A percentile compares a stretch with the other conserved stretches of the same genome.
phyloP scores from a whole-genome alignment of 1,139 yeast genomes.

The Blastobotrys raffinosifermentans region DNA sequence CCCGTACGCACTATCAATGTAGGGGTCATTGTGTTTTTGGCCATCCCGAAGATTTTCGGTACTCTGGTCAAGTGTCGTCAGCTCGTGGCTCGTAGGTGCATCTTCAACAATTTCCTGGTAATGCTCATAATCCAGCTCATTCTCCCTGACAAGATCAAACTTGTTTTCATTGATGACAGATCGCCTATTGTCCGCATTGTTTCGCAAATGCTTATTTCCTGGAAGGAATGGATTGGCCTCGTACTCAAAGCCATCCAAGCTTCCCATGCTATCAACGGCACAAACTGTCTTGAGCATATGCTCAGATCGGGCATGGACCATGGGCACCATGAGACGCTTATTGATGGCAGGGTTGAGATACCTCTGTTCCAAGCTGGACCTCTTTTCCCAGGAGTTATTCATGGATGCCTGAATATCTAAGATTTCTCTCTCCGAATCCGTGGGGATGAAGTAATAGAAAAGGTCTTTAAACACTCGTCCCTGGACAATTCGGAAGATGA shows the following conservation, averaged over 20 bases:
- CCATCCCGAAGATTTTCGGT: too few relatives aligned
- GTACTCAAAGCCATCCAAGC: constrained; percentile 11
- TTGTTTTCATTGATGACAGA: constrained; percentile 13
- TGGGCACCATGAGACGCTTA: constrained; percentile 29
- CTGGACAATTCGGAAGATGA: constrained; percentile 29
- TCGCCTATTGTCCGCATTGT: constrained; percentile 7
- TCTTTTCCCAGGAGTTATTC: constrained; percentile 9
- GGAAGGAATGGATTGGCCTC: constrained; percentile 14
- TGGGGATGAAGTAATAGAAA: constrained; percentile 30
- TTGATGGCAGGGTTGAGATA: constrained; percentile 32
- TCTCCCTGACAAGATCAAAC: constrained; percentile 28
- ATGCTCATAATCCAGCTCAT: constrained; percentile 26
- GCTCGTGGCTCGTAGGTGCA: too few relatives aligned
- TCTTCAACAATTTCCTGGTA: constrained; percentile 12
- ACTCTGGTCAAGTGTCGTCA: too few relatives aligned
- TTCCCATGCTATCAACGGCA: constrained; percentile 11
- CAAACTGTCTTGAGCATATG: constrained; percentile 22
- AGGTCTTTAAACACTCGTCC: constrained; percentile 20
- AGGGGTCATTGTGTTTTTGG: too few relatives aligned
- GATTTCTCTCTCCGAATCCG: constrained; percentile 20
- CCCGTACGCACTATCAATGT: too few relatives aligned
- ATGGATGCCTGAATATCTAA: constrained; percentile 17
- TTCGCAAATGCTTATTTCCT: constrained; percentile 5
- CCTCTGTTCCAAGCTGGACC: constrained; percentile 21
- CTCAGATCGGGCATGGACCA: constrained; percentile 31